Conservation (phyloP, 495 filamentous ascomycete genomes). For the Hypoxylon fragiforme region DNA sequence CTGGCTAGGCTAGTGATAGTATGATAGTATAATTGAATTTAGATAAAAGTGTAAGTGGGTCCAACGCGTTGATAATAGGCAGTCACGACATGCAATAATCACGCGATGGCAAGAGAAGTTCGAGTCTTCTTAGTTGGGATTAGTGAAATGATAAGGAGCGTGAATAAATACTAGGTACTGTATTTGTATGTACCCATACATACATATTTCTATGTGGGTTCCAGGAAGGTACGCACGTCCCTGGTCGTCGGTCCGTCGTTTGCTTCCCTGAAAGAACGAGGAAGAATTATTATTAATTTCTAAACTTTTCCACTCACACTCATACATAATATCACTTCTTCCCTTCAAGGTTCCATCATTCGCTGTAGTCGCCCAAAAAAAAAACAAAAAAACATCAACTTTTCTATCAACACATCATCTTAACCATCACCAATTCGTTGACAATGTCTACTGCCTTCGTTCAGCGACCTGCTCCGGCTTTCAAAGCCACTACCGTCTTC, state of each 20-base stretch:
- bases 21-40: neutral
- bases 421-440: too few relatives aligned
- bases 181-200: neutral
- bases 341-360: too few relatives aligned
- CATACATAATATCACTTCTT: too few relatives aligned
- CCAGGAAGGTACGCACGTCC: slow-evolving; percentile 2
- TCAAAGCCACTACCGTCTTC: slow-evolving; percentile 52
- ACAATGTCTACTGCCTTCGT: slow-evolving; percentile 49
- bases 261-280: slow-evolving; percentile 15
- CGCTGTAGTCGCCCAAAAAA: too few relatives aligned
- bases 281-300: slow-evolving; percentile 9
- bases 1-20: neutral
- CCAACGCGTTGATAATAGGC: slow-evolving; percentile 8
- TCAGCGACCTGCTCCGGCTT: slow-evolving; percentile 56
- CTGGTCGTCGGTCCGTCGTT: slow-evolving; percentile 10
- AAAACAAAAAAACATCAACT: too few relatives aligned
- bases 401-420: too few relatives aligned
- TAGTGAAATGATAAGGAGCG: slow-evolving; percentile 28
- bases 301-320: slow-evolving; percentile 1
- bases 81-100: slow-evolving; percentile 20
- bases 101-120: slow-evolving; percentile 20
- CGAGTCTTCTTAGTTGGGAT: slow-evolving; percentile 12
- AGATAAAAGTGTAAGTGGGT: slow-evolving; percentile 9
- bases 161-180: slow-evolving; percentile 3
- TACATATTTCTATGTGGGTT: neutral